A percentile compares a stretch with the other conserved stretches of the same genome.
Evolutionary conservation across 208 protist species (phyloP).

Genomic region (Crithidia fasciculata): DNA sequence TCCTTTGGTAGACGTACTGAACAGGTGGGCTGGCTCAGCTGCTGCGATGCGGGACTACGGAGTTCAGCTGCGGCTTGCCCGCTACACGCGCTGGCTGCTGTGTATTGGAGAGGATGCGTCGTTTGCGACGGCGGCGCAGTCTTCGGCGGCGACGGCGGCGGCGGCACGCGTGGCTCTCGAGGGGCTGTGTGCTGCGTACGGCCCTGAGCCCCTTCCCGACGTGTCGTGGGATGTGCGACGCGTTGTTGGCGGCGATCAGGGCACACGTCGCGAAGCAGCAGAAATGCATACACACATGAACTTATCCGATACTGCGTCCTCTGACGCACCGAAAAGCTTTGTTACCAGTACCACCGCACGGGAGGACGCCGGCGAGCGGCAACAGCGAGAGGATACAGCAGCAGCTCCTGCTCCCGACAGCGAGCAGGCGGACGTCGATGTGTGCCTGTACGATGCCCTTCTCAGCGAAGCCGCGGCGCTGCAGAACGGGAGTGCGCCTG

Average conservation of each 20-base stretch:
- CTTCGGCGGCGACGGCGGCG: not conserved
- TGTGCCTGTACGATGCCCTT: constrained; percentile 14
- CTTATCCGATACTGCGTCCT: not conserved
- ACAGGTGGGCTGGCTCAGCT: not conserved
- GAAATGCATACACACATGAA: not conserved
- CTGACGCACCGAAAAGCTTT: not conserved
- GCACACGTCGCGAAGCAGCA: no score
- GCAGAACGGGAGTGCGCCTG: not conserved
- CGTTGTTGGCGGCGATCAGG: no score
- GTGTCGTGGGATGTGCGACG: not conserved
- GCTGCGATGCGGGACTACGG: constrained; percentile 1
- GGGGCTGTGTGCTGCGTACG: constrained; percentile 2
- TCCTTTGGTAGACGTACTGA: not conserved
- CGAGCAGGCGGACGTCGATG: not conserved
- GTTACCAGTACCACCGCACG: not conserved
- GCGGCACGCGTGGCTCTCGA: not conserved
- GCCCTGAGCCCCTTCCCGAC: constrained; percentile 1
- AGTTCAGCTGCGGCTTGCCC: not conserved
- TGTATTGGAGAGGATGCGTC: not conserved
- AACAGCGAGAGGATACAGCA: not conserved
- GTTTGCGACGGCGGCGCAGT: not conserved
- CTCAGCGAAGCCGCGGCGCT: constrained; percentile 13
- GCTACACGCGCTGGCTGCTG: constrained; percentile 19
- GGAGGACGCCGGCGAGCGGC: no score
- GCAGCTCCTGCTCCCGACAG: not conserved